A percentile compares a stretch with the other conserved stretches of the same genome.
phyloP scores from a whole-genome alignment of 2,329 filamentous ascomycete species.

The Leptographium radiaticola region DNA sequence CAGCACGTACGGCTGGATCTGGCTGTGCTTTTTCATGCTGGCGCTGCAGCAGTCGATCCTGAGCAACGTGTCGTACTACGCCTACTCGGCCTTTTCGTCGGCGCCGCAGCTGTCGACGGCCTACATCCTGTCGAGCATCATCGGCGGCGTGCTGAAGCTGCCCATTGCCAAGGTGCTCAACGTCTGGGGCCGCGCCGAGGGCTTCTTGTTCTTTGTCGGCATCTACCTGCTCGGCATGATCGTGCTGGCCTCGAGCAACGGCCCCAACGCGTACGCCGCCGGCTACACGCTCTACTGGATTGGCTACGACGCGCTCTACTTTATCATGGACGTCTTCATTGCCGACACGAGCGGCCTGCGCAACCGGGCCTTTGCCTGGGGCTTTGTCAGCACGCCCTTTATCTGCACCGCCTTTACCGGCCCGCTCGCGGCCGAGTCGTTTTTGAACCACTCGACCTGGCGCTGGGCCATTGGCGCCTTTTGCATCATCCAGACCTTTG shows the following conservation, averaged over 20 bases:
- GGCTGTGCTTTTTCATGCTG: slow-evolving; percentile 26
- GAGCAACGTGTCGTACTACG: slow-evolving; percentile 29
- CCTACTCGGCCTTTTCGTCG: slow-evolving; percentile 35
- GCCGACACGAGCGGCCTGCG: slow-evolving; percentile 54
- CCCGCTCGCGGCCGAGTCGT: slow-evolving; percentile 38
- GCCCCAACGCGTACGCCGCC: slow-evolving; percentile 48
- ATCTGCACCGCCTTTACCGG: slow-evolving; percentile 54
- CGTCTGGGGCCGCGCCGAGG: slow-evolving; percentile 53
- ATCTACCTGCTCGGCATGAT: slow-evolving; percentile 40
- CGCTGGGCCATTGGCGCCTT: slow-evolving; percentile 58
- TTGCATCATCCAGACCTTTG: slow-evolving; percentile 47
- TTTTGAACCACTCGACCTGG: slow-evolving; percentile 42
- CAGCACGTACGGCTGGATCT: slow-evolving; percentile 19
- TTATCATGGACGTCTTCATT: slow-evolving; percentile 43
- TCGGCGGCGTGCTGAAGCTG: slow-evolving; percentile 49
- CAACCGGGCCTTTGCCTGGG: slow-evolving; percentile 52
- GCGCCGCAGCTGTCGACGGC: slow-evolving; percentile 43
- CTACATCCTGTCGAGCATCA: slow-evolving; percentile 38
- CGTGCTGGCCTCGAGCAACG: slow-evolving; percentile 52
- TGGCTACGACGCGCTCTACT: slow-evolving; percentile 32
- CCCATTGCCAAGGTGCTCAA: slow-evolving; percentile 55
- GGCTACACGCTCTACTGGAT: slow-evolving; percentile 55
- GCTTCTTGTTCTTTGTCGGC: slow-evolving; percentile 39
- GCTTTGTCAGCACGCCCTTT: slow-evolving; percentile 51
- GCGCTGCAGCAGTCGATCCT: slow-evolving; percentile 25